These are phyloP conservation scores for Beauveria bassiana DNA, from an alignment of 2,329 filamentous ascomycete species.

Conservation along the genomic window DNA sequence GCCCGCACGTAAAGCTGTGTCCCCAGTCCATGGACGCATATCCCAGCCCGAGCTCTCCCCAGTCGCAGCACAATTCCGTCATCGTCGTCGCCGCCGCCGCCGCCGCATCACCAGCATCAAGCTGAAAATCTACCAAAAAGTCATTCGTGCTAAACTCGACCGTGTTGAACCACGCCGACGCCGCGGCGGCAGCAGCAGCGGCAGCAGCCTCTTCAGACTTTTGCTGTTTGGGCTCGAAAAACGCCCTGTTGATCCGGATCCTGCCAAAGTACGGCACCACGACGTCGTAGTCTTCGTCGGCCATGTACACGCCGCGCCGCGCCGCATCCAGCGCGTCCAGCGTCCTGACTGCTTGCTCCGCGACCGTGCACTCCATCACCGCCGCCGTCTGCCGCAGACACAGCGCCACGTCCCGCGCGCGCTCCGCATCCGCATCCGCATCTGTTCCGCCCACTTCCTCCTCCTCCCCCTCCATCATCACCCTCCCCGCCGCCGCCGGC, in stretches of 20 bases:
- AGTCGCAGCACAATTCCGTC: constrained; percentile 5
- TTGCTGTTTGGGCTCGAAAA: neutral
- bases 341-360: constrained; percentile 32
- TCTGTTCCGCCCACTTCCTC: neutral
- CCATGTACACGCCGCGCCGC: constrained; percentile 17
- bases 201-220: neutral
- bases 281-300: constrained; percentile 26
- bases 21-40: neutral
- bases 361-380: constrained; percentile 31
- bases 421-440: neutral
- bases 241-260: constrained; percentile 4
- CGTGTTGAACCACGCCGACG: neutral
- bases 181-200: neutral
- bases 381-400: constrained; percentile 3
- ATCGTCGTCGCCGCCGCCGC: neutral
- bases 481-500: constrained; percentile 2
- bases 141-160: constrained; percentile 8
- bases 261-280: constrained; percentile 38
- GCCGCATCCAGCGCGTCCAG: constrained; percentile 29
- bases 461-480: no score
- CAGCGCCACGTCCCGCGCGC: neutral
- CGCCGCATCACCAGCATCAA: neutral
- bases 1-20: constrained; percentile 3
- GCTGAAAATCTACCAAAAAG: neutral
- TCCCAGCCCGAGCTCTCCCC: constrained; percentile 1